phyloP scores from a whole-genome alignment of 495 filamentous ascomycete genomes.

The Trypethelium eluteriae region DNA sequence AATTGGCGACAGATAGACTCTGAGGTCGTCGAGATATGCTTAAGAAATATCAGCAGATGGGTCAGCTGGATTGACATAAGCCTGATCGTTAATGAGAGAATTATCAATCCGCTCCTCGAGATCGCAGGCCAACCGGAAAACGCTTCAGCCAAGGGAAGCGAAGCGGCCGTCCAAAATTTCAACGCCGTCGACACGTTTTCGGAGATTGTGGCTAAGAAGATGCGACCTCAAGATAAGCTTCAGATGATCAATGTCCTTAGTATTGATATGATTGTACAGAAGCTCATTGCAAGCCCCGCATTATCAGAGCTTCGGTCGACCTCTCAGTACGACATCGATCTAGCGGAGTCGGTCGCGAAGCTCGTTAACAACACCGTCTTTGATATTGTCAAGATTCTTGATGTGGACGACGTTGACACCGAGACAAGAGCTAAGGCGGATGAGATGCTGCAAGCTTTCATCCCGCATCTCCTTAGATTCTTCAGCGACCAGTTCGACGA shows the following conservation, averaged over 20 bases:
- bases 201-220: conserved; percentile 95
- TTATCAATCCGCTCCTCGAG: conserved; percentile 75
- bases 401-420: conserved; percentile 49
- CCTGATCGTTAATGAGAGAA: conserved; percentile 78
- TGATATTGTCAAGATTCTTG: conserved; percentile 76
- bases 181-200: conserved; percentile 88
- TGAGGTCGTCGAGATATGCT: conserved; percentile 69
- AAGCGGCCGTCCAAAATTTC: conserved; percentile 65
- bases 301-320: conserved; percentile 70
- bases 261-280: conserved; percentile 67
- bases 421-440: conserved; percentile 56
- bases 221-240: conserved; percentile 85
- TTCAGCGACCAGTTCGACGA: conserved; percentile 98
- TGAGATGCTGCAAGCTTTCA: conserved; percentile 67
- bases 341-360: conserved; percentile 89
- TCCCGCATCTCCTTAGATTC: conserved; percentile 79
- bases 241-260: conserved; percentile 88
- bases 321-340: conserved; percentile 81
- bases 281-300: conserved; percentile 72
- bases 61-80: conserved; percentile 97
- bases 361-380: conserved; percentile 83
- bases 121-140: conserved; percentile 55
- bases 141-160: conserved; percentile 43
- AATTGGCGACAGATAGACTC: conserved; percentile 71
- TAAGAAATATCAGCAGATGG: conserved; percentile 87